A percentile compares a stretch with the other conserved stretches of the same genome.
Conservation (phyloP, 768 basidiomycete genomes). For the Trametopsis cervina region DNA sequence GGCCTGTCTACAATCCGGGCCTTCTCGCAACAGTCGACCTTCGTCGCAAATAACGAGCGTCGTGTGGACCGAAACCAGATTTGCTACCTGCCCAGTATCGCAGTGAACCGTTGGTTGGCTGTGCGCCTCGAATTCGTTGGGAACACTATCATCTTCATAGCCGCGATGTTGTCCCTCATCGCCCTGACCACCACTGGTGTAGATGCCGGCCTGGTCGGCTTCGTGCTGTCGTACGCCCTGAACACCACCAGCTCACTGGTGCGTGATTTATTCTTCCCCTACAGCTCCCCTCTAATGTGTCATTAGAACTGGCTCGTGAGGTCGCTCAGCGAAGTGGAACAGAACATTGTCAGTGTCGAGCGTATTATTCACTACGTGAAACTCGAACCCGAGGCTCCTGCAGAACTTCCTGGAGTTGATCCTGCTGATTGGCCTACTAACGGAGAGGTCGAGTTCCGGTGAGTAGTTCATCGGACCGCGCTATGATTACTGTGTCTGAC, state of each 20-base stretch:
- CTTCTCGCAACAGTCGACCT: constrained; percentile 63
- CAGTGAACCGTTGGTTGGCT: constrained; percentile 80
- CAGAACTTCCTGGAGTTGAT: constrained; percentile 53
- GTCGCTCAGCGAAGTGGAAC: constrained; percentile 82
- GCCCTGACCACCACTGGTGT: constrained; percentile 73
- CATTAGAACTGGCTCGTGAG: constrained; percentile 75
- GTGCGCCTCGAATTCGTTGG: constrained; percentile 83
- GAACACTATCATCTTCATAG: constrained; percentile 67
- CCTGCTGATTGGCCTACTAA: constrained; percentile 65
- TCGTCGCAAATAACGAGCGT: constrained; percentile 59
- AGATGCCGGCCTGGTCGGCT: constrained; percentile 82
- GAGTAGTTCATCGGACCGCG: constrained; percentile 20
- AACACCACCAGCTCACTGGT: constrained; percentile 81
- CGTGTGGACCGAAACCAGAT: constrained; percentile 85
- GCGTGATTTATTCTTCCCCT: constrained; percentile 19
- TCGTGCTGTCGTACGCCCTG: constrained; percentile 80
- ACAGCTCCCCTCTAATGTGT: not conserved
- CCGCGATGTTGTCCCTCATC: constrained; percentile 57
- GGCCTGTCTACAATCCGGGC: constrained; percentile 83
- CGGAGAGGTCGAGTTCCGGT: constrained; percentile 72
- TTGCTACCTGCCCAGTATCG: constrained; percentile 51
- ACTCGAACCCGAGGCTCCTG: constrained; percentile 66
- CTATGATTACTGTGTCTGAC: not conserved
- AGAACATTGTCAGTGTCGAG: constrained; percentile 86
- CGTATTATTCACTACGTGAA: constrained; percentile 79